These are phyloP conservation scores for Pseudocercospora vitis DNA, from an alignment of 2,329 filamentous ascomycete species.

Conservation along the genomic window DNA sequence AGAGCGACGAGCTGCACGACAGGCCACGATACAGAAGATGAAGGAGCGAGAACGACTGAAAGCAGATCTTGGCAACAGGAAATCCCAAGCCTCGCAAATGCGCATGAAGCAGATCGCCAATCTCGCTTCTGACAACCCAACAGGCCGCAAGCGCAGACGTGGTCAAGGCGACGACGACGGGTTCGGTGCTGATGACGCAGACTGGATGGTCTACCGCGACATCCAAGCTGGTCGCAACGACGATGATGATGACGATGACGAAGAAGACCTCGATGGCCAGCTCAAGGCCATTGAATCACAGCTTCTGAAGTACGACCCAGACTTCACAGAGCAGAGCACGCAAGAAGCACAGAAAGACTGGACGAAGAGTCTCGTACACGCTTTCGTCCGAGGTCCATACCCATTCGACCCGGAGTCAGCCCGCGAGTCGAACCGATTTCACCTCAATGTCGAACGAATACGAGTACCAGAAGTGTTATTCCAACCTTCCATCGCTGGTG, in stretches of 20 bases:
- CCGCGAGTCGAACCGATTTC: constrained; percentile 79
- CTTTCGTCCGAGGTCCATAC: constrained; percentile 83
- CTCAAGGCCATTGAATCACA: constrained; percentile 80
- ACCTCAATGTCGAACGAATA: constrained; percentile 99
- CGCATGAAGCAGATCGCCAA: constrained; percentile 98
- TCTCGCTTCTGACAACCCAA: constrained; percentile 82
- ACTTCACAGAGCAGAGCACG: constrained; percentile 89
- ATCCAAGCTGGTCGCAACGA: constrained; percentile 87
- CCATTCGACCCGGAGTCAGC: constrained; percentile 80
- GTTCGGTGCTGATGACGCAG: constrained; percentile 94
- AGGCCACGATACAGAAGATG: constrained; percentile 73
- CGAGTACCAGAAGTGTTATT: constrained; percentile 98
- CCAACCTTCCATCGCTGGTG: constrained; percentile 95
- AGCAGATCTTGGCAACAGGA: constrained; percentile 91
- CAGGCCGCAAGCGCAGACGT: constrained; percentile 72
- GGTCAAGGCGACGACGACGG: constrained; percentile 93
- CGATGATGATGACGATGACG: constrained; percentile 90
- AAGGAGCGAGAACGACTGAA: constrained; percentile 92
- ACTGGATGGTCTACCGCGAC: constrained; percentile 95
- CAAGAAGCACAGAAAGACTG: constrained; percentile 91
- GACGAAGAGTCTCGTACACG: constrained; percentile 87
- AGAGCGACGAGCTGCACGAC: constrained; percentile 72
- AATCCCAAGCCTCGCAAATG: constrained; percentile 92
- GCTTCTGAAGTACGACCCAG: constrained; percentile 79
- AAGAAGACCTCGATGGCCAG: constrained; percentile 75